A percentile compares a stretch with the other conserved stretches of the same genome.
Evolutionary conservation across 805 yeast species (phyloP).

Genomic region (Barnettozyma sp.): DNA sequence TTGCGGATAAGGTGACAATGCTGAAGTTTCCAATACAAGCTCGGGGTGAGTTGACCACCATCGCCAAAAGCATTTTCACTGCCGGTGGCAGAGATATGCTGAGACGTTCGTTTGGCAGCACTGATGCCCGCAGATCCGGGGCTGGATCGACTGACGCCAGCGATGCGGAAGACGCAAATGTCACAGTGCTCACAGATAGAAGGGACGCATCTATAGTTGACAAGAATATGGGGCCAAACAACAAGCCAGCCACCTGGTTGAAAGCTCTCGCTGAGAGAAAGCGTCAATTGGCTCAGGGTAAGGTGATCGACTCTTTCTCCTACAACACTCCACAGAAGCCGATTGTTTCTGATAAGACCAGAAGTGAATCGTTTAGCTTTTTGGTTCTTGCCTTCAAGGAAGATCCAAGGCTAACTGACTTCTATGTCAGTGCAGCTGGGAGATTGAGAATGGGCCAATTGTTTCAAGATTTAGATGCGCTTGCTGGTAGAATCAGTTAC

Average conservation of each 20-base stretch:
- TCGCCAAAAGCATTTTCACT: too few relatives aligned
- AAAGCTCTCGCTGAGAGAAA: conserved; percentile 73
- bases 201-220: conserved; percentile 42
- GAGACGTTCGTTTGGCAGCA: too few relatives aligned
- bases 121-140: too few relatives aligned
- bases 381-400: conserved; percentile 75
- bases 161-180: conserved; percentile 66
- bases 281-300: conserved; percentile 66
- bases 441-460: conserved; percentile 86
- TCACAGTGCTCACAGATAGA: conserved; percentile 60
- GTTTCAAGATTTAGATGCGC: conserved; percentile 88
- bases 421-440: conserved; percentile 87
- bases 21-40: too few relatives aligned
- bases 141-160: conserved; percentile 44
- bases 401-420: conserved; percentile 75
- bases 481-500: conserved; percentile 91
- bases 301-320: conserved; percentile 59
- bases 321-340: conserved; percentile 69
- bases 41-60: too few relatives aligned
- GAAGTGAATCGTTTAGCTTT: conserved; percentile 70
- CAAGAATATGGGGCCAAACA: conserved; percentile 24
- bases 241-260: conserved; percentile 67
- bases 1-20: too few relatives aligned
- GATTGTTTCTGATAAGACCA: conserved; percentile 62
- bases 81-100: too few relatives aligned